phyloP scores from a whole-genome alignment of 2,329 filamentous ascomycete species.

The Aspergillus sp. region DNA sequence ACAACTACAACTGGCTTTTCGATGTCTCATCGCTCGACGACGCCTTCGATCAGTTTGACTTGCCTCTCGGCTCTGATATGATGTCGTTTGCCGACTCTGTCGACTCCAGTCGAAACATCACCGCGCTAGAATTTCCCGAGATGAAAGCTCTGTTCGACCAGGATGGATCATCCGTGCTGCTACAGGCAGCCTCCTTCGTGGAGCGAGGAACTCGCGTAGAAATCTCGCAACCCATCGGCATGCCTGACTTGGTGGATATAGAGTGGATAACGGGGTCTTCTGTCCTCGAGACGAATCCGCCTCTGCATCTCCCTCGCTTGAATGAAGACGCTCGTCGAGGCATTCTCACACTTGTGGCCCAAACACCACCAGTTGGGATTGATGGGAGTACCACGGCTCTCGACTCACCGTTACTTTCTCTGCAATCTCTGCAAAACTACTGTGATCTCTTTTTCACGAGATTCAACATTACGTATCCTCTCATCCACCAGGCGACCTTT shows the following conservation, averaged over 20 bases:
- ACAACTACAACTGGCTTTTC: conserved; percentile 64
- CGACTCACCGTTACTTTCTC: conserved; percentile 52
- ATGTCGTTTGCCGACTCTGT: conserved; percentile 19
- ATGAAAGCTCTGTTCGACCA: not conserved
- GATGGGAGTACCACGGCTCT: conserved; percentile 47
- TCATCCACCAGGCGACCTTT: conserved; percentile 60
- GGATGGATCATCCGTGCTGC: conserved; percentile 21
- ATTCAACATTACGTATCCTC: conserved; percentile 60
- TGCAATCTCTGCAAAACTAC: conserved; percentile 54
- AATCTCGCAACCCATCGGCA: not conserved
- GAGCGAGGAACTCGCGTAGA: conserved; percentile 9
- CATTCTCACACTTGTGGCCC: conserved; percentile 52
- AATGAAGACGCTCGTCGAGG: conserved; percentile 33
- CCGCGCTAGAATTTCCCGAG: conserved; percentile 1
- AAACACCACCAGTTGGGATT: conserved; percentile 48
- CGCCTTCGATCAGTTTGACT: conserved; percentile 25
- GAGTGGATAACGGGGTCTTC: conserved; percentile 28
- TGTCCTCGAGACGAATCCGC: conserved; percentile 7
- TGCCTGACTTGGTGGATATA: conserved; percentile 17
- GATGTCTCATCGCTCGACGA: conserved; percentile 42
- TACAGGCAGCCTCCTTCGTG: conserved; percentile 24
- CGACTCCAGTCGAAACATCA: not conserved
- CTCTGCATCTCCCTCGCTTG: conserved; percentile 20
- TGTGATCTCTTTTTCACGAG: conserved; percentile 59
- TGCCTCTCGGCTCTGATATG: conserved; percentile 23